Conservation (phyloP, 2,329 filamentous ascomycete genomes). For the Fusarium sp. region DNA sequence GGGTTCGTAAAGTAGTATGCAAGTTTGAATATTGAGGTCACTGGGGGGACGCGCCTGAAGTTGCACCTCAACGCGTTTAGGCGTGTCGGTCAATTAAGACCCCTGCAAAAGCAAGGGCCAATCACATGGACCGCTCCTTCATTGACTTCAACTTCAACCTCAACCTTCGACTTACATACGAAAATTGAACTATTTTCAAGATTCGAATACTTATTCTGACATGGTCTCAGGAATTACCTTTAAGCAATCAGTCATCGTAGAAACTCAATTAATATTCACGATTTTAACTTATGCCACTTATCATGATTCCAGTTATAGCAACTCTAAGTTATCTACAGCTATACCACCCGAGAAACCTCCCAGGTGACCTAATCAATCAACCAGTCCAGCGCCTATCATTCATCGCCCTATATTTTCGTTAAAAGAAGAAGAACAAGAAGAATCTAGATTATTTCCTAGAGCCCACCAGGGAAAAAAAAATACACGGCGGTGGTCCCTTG, state of each 20-base stretch:
- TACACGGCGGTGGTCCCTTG: conserved; percentile 6
- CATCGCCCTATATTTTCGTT: conserved; percentile 46
- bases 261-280: neutral
- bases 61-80: conserved; percentile 49
- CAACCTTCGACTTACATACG: neutral
- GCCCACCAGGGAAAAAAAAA: conserved; percentile 24
- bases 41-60: conserved; percentile 51
- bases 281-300: conserved; percentile 2
- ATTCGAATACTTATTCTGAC: neutral
- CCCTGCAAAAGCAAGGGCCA: conserved; percentile 34
- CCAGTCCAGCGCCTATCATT: conserved; percentile 41
- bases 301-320: conserved; percentile 13
- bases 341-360: conserved; percentile 15
- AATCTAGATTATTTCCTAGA: conserved; percentile 40
- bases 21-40: conserved; percentile 43
- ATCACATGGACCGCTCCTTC: conserved; percentile 15
- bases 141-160: neutral
- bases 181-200: neutral
- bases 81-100: conserved; percentile 52
- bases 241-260: neutral
- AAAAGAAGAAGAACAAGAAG: conserved; percentile 28
- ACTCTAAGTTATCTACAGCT: conserved; percentile 27
- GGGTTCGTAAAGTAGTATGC: conserved; percentile 8
- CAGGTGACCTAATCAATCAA: conserved; percentile 22
- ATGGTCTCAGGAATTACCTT: neutral